Evolutionary conservation across 106 monocot species (phyloP).

Genomic region (Amphibolis antarctica): DNA sequence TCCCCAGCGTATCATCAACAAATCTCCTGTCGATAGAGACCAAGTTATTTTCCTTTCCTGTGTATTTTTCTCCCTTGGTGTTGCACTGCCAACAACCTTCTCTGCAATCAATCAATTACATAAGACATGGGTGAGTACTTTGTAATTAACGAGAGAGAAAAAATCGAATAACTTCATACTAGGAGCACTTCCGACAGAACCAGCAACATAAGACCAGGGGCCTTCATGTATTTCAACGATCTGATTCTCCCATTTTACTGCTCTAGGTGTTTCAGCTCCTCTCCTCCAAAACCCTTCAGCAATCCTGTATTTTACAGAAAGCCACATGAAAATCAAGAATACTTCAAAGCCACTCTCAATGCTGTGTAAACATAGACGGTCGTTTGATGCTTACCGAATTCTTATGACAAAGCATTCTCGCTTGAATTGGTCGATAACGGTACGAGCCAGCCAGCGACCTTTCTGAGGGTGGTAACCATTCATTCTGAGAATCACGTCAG

Average conservation of each 20-base stretch:
- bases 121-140: neutral
- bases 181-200: slow-evolving; percentile 75
- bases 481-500: slow-evolving; percentile 74
- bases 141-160: neutral
- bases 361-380: no score
- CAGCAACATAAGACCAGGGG: slow-evolving; percentile 77
- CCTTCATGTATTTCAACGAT: slow-evolving; percentile 81
- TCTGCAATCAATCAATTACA: slow-evolving; percentile 28
- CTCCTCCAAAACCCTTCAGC: slow-evolving; percentile 94
- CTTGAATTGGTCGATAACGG: slow-evolving; percentile 66
- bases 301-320: slow-evolving; percentile 37
- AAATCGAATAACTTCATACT: slow-evolving; percentile 19
- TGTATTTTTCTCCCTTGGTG: slow-evolving; percentile 37
- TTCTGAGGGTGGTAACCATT: slow-evolving; percentile 64
- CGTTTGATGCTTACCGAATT: slow-evolving; percentile 28
- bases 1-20: slow-evolving; percentile 51
- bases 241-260: slow-evolving; percentile 72
- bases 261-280: slow-evolving; percentile 78
- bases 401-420: slow-evolving; percentile 87
- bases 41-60: slow-evolving; percentile 35
- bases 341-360: no score
- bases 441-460: slow-evolving; percentile 85
- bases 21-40: slow-evolving; percentile 71
- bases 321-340: neutral
- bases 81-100: slow-evolving; percentile 64